A percentile compares a stretch with the other conserved stretches of the same genome.
phyloP scores from a whole-genome alignment of 2,329 filamentous ascomycete genomes.

The Onygenales sp. region DNA sequence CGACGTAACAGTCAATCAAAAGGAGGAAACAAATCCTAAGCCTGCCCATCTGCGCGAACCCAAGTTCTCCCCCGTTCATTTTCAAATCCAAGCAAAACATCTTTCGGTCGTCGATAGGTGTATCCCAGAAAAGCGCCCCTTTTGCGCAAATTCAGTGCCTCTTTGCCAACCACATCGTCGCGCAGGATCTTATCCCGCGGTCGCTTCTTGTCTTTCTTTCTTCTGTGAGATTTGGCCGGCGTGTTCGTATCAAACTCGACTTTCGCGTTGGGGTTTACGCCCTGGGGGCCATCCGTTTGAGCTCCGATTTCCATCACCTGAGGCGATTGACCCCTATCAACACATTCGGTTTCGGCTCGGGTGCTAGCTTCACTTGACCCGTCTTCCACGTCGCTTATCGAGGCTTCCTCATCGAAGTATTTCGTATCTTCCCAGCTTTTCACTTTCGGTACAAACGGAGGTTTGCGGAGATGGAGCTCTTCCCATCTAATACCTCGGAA shows the following conservation, averaged over 20 bases:
- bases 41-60: constrained; percentile 1
- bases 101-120: constrained; percentile 55
- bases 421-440: constrained; percentile 62
- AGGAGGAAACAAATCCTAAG: too few relatives aligned
- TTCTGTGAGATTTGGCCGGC: constrained; percentile 35
- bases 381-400: constrained; percentile 54
- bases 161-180: constrained; percentile 55
- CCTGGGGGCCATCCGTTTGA: background rate
- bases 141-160: constrained; percentile 72
- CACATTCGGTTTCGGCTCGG: background rate
- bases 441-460: constrained; percentile 73
- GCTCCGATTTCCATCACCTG: background rate
- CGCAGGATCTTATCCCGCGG: constrained; percentile 77
- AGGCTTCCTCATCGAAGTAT: constrained; percentile 72
- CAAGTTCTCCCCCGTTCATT: constrained; percentile 23
- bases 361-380: constrained; percentile 17
- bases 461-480: constrained; percentile 56
- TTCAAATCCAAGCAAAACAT: constrained; percentile 24
- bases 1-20: background rate
- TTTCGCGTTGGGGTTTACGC: constrained; percentile 2
- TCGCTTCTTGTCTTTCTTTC: constrained; percentile 61
- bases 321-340: background rate
- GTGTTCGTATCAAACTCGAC: constrained; percentile 24
- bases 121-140: constrained; percentile 81
- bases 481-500: constrained; percentile 75